Percentiles rank a stretch among this genome's conserved stretches.
These are phyloP conservation scores for Gentiana straminea DNA, from an alignment of 257 asterid genomes.

Conservation along the genomic window DNA sequence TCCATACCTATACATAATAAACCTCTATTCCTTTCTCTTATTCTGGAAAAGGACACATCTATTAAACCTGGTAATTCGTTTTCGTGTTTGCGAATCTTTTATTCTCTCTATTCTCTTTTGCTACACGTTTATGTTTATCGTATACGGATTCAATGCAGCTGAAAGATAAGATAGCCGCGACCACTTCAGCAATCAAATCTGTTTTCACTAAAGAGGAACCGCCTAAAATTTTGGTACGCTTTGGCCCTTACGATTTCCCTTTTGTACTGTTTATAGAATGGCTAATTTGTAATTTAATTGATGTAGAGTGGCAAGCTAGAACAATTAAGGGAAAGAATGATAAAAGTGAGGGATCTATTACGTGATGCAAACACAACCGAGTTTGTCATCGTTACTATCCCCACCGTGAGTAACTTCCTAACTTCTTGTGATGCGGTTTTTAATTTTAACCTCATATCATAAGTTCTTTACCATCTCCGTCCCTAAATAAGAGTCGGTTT, in stretches of 20 bases:
- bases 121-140: background rate
- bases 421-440: background rate
- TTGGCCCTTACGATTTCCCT: constrained; percentile 1
- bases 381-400: constrained; percentile 67
- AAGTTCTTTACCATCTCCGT: background rate
- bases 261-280: background rate
- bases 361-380: constrained; percentile 53
- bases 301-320: constrained; percentile 52
- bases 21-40: no score
- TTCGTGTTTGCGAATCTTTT: background rate
- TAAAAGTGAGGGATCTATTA: constrained; percentile 67
- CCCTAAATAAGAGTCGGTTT: background rate
- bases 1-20: no score
- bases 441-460: background rate
- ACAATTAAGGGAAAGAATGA: constrained; percentile 51
- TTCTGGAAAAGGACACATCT: background rate
- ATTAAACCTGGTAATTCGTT: background rate
- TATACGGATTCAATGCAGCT: constrained; percentile 27
- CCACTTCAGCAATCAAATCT: constrained; percentile 56
- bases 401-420: constrained; percentile 39
- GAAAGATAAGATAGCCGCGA: constrained; percentile 59
- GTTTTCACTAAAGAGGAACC: constrained; percentile 50
- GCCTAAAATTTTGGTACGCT: constrained; percentile 35
- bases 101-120: background rate
- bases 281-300: constrained; percentile 5